Evolutionary conservation across 1,284 basidiomycete species (phyloP).

Genomic region (Phellopilus nigrolimitatus): DNA sequence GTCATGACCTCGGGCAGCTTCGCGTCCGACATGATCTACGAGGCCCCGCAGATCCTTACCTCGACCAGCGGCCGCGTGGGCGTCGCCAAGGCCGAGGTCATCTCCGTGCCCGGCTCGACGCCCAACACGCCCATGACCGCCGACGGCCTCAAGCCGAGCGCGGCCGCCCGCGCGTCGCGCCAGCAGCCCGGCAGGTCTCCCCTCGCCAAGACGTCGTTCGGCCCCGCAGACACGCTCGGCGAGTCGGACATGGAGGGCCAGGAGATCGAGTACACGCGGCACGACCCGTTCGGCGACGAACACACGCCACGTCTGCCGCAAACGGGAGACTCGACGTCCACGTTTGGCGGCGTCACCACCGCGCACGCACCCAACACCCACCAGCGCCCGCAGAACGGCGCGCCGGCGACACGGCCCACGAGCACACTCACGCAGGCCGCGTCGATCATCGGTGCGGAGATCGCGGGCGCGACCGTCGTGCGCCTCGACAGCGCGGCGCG

Average conservation of each 20-base stretch:
- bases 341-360: conserved; percentile 32
- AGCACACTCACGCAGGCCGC: conserved; percentile 61
- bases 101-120: conserved; percentile 49
- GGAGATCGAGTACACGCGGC: conserved; percentile 21
- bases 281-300: conserved; percentile 64
- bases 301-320: conserved; percentile 38
- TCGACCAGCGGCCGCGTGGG: conserved; percentile 60
- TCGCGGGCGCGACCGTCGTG: conserved; percentile 58
- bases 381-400: background rate
- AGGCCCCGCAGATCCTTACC: conserved; percentile 76
- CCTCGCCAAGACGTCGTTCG: conserved; percentile 65
- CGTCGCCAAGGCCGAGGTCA: conserved; percentile 71
- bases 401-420: conserved; percentile 38
- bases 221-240: conserved; percentile 56
- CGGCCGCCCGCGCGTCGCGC: conserved; percentile 36
- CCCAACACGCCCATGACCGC: conserved; percentile 32
- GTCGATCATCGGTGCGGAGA: conserved; percentile 51
- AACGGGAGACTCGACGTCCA: conserved; percentile 37
- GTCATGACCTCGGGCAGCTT: conserved; percentile 70
- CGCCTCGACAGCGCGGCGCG: conserved; percentile 48
- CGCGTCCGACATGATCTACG: conserved; percentile 71
- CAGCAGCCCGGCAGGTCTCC: conserved; percentile 51
- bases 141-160: conserved; percentile 32
- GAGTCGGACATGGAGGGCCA: conserved; percentile 45
- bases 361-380: conserved; percentile 1